Evolutionary conservation across 2,329 filamentous ascomycete species (phyloP), one percentile per base, ranked within the genome.

Genomic region (Rutstroemia sp.): DNA sequence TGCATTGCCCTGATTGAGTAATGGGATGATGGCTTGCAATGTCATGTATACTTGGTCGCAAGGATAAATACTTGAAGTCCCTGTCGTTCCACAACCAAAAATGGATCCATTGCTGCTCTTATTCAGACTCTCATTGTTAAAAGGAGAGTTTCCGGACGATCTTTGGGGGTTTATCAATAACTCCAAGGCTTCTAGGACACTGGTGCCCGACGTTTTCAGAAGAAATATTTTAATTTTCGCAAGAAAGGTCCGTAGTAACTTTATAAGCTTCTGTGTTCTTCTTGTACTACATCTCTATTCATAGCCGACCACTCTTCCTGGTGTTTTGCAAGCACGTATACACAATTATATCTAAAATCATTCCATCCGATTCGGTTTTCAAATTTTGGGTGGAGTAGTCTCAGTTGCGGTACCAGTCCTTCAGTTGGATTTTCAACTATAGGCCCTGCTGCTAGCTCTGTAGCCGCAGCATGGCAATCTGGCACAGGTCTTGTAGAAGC

Each of bases 401-500:
- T 41, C 38, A 41, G 18, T 41, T 41, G 38, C 38, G 38, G 18
- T 41, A 5, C 38, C 38, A 16, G 38, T 41, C 18, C 1, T 41
- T 56, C 58, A 16, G 58, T 60, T 9, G 65, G 65, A 39, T 68
- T 68, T 44, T 52, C 45, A 49, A 58, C 61, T 21, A 19, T 55
- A 10, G 65, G 65, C 7, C 62, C 62, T 38, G 58, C 45, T 18
- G 59, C 57, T 46, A 62, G 63, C 7, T 63, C 59, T 45, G 49
- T 56, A 12, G 64, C 65, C 19, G 65, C 66, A 25, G 61, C 44
- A 44, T 65, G 61, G 62, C 66, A 68, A 53, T 54, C 64, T 10
- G 58, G 58, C 12, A 58, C 66, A 30, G 65, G 66, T 41, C 10
- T 62, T 12, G 64, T 67, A 19, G 49, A 69, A 54, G 65, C 58